Evolutionary conservation across 495 filamentous ascomycete genomes (phyloP).

Genomic region (Xylaria scruposa): DNA sequence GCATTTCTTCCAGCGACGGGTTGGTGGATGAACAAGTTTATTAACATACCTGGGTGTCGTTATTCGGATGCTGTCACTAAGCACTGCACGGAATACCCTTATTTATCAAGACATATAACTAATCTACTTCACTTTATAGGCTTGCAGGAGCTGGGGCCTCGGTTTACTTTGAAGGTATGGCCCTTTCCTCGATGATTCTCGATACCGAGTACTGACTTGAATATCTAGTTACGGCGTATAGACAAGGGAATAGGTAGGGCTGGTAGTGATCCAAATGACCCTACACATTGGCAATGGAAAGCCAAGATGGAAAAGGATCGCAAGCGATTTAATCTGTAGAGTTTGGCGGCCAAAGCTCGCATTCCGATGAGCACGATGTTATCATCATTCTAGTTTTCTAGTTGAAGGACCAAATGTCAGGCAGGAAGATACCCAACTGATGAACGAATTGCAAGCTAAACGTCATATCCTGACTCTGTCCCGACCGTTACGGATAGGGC

Average conservation of each 20-base stretch:
- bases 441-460: not conserved
- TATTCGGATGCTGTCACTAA: not conserved
- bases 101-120: not conserved
- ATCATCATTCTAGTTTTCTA: not conserved
- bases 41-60: not conserved
- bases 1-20: not conserved
- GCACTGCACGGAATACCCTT: not conserved
- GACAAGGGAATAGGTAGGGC: slow-evolving; percentile 86
- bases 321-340: slow-evolving; percentile 87
- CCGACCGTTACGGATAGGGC: not conserved
- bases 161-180: slow-evolving; percentile 37
- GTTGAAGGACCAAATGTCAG: not conserved
- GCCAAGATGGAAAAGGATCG: slow-evolving; percentile 89
- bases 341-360: not conserved
- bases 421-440: not conserved
- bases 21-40: not conserved
- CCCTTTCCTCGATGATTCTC: not conserved
- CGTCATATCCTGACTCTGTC: not conserved
- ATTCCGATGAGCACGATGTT: not conserved
- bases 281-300: slow-evolving; percentile 90
- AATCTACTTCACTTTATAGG: slow-evolving; percentile 28
- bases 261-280: slow-evolving; percentile 74
- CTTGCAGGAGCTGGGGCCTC: slow-evolving; percentile 39
- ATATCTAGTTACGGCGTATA: slow-evolving; percentile 75
- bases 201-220: slow-evolving; percentile 23